Base-by-base conservation (phyloP, 768 basidiomycete species). In the Serendipita vermifera region DNA sequence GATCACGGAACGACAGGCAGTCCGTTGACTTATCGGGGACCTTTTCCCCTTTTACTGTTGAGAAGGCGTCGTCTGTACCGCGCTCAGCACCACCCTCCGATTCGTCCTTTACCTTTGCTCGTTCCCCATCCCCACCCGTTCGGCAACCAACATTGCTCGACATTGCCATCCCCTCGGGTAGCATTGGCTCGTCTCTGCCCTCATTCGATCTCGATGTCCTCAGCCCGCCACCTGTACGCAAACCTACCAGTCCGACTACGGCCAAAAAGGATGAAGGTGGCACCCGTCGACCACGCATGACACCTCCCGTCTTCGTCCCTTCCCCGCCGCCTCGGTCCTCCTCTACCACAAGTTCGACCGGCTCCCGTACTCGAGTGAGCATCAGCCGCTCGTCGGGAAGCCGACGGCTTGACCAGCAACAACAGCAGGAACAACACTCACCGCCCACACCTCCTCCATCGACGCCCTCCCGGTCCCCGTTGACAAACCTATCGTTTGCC, bases 251-350 rank as follows among this genome's bases (percentile, higher is more conserved):
- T n/a, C n/a, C n/a, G n/a, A n/a, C n/a, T n/a, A n/a, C n/a, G n/a
- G n/a, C n/a, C n/a, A n/a, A n/a, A n/a, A n/a, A n/a, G n/a, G n/a
- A n/a, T n/a, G n/a, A n/a, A n/a, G n/a, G n/a, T n/a, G n/a, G n/a
- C n/a, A n/a, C n/a, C n/a, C n/a, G n/a, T n/a, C n/a, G n/a, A n/a
- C n/a, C n/a, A n/a, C n/a, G n/a, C n/a, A n/a, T n/a, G n/a, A n/a
- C n/a, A n/a, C n/a, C n/a, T n/a, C n/a, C n/a, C n/a, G n/a, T n/a
- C n/a, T n/a, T n/a, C 24, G n/a, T 29, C n/a, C 46, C 24, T 7
- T 31, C 46, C n/a, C 46, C 46, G 29, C 46, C 46, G 46, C 46
- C 46, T 4, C 17, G n/a, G 20, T 31, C 46, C 32, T 51, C 46
- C 7, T 31, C 46, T 29, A 31, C 46, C 24, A 51, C 24, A 29